phyloP scores from a whole-genome alignment of 2,329 filamentous ascomycete genomes.

The Fusarium sp. region DNA sequence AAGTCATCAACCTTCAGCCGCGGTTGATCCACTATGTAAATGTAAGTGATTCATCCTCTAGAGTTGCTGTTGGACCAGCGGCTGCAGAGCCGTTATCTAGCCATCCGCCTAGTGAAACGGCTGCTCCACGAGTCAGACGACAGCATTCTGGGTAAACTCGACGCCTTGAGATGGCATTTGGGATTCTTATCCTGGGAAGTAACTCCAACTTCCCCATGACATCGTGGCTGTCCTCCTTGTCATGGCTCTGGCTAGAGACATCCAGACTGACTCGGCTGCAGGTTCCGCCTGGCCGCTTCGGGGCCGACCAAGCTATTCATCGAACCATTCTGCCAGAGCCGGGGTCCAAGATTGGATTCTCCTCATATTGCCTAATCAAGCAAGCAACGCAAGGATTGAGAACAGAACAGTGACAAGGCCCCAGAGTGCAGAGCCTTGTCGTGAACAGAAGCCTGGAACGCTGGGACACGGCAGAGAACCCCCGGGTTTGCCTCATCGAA shows the following conservation, averaged over 20 bases:
- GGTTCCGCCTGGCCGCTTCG: slow-evolving; percentile 10
- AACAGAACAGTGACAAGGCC: neutral
- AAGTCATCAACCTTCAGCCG: slow-evolving; percentile 6
- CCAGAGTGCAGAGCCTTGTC: neutral
- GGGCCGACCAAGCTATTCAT: slow-evolving; percentile 14
- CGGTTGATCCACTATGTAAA: neutral
- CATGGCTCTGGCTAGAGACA: neutral
- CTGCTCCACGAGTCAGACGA: slow-evolving; percentile 11
- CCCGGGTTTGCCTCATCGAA: neutral
- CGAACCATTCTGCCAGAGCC: slow-evolving; percentile 10
- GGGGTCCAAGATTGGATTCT: slow-evolving; percentile 9
- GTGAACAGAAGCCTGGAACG: neutral
- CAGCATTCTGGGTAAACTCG: neutral
- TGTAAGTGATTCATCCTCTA: slow-evolving; percentile 4
- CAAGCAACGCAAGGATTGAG: neutral
- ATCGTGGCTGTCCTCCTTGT: neutral
- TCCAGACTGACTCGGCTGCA: neutral
- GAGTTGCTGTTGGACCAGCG: neutral
- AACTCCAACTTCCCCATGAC: neutral
- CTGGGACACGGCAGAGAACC: neutral
- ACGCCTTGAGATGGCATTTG: slow-evolving; percentile 7
- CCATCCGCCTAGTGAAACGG: slow-evolving; percentile 13
- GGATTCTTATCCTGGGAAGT: neutral
- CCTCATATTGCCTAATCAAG: slow-evolving; percentile 18
- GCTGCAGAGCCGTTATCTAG: slow-evolving; percentile 3